Base-by-base conservation (phyloP, 257 asterid species). In the Linderniella brevidens region DNA sequence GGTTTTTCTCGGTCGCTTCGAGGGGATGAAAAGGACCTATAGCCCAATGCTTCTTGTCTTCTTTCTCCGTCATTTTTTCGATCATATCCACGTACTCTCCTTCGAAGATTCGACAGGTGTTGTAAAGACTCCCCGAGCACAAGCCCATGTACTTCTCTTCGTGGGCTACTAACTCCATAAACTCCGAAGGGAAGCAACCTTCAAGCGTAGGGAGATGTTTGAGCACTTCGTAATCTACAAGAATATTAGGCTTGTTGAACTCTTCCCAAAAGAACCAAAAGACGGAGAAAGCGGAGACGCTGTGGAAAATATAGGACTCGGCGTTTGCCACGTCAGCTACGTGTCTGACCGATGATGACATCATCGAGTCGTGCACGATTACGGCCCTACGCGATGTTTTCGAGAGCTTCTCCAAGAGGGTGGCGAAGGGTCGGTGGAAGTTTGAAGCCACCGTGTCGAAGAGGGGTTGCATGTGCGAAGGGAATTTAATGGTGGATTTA, bases 1-100 rank as follows among this genome's bases (percentile, higher is more conserved):
- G n/a, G n/a, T n/a, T n/a, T n/a, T n/a, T n/a, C n/a, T n/a, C 13
- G 44, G 44, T 17, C 4, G 6, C 32, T 3, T 3, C 32, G 32
- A 13, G 17, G 40, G 76, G 77, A 37, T 67, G 35, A 29, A 79
- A 69, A 11, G 82, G 92, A 3, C 92, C 82, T 0, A 79, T 14
- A 10, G 72, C 75, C 77, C 79, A 80, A 8, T 61, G 15, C 16
- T 51, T 70, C n/a, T n/a, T n/a, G n/a, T n/a, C n/a, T n/a, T n/a
- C n/a, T n/a, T n/a, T n/a, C n/a, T n/a, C n/a, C n/a, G n/a, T n/a
- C n/a, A n/a, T n/a, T n/a, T n/a, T n/a, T n/a, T n/a, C n/a, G n/a
- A 32, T 61, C 52, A 0, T 16, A 50, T 8, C 52, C 52, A 37
- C 10, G 15, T 53, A 39, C 13, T 53, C 56, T 51, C 65, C 37